These are phyloP conservation scores for Allomyces arbusculus DNA, from an alignment of 192 early-diverging fungal genomes.

Conservation along the genomic window DNA sequence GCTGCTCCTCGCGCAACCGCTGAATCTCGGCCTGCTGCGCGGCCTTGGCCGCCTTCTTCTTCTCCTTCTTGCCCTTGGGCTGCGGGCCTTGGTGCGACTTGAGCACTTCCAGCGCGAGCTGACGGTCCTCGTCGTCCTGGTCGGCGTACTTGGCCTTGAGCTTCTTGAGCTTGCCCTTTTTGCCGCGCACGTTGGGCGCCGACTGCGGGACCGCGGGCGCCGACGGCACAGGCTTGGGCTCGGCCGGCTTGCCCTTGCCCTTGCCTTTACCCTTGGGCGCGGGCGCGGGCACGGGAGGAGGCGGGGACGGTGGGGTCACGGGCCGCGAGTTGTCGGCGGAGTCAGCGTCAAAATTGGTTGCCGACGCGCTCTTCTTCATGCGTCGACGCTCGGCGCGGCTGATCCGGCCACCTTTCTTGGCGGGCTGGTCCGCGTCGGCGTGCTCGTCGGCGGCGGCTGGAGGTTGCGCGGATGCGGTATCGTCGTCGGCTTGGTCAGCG, in stretches of 20 bases:
- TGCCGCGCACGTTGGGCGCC: constrained; percentile 35
- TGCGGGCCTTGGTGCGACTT: constrained; percentile 47
- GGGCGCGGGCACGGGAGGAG: too few species aligned
- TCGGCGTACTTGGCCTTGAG: constrained; percentile 85
- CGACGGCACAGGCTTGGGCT: background rate
- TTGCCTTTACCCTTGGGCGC: background rate
- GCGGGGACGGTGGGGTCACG: background rate
- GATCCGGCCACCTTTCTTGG: too few species aligned
- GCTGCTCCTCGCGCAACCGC: background rate
- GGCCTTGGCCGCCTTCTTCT: constrained; percentile 30
- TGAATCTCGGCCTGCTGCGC: constrained; percentile 10
- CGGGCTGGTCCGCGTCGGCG: too few species aligned
- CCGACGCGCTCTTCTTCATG: too few species aligned
- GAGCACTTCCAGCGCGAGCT: constrained; percentile 59
- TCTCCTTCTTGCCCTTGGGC: constrained; percentile 49
- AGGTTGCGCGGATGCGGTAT: too few species aligned
- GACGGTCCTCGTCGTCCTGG: constrained; percentile 81
- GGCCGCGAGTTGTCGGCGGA: background rate
- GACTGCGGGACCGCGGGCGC: too few species aligned
- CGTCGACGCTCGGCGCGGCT: too few species aligned
- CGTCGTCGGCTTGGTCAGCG: too few species aligned
- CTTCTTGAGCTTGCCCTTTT: constrained; percentile 74
- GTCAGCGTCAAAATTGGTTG: background rate
- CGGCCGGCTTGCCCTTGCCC: background rate
- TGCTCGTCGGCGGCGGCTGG: too few species aligned